Evolutionary conservation across 106 monocot genomes (phyloP), one percentile per base, ranked within the genome.

Genomic region (Dendrobium chrysotoxum): DNA sequence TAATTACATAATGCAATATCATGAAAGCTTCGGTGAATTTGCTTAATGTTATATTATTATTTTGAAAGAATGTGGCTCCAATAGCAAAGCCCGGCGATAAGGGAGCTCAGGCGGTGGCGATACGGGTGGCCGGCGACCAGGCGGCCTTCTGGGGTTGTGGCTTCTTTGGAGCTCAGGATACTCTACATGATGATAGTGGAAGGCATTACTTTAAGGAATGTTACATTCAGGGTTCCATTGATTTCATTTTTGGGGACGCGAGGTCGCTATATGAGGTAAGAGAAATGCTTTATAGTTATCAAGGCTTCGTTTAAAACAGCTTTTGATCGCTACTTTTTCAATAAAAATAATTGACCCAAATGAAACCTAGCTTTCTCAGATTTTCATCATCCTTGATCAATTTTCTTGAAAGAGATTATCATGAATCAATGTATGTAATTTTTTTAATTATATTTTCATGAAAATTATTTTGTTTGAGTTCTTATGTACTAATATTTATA

Each of bases 111-210:
- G 98, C 92, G 4, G 88, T 94, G 65, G 98, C 98, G 9, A 86
- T 99, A 13, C 86, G 92, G 80, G 82, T 99, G 3, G 81, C 79
- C 7, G 89, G 91, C 0, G 98, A 99, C 74, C 89, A 84, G 50
- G 85, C 98, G 0, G 88, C 95, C 35, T 95, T 99, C 78, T 95
- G 95, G 92, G 98, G 98, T 0, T 99, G 98, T 28, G 98, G 98
- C 7, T 99, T 99, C 80, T 99, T 92, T 30, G 92, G 92, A 21
- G 89, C 89, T 0, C 98, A 99, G 70, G 98, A 99, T 44, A 95
- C 98, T 0, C 98, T 99, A 31, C 92, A 95, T 26, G 98, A 99
- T 28, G 95, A 99, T 66, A 79, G 76, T 15, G 95, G 95, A 9
- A 80, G 91, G 80, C 98, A 99, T 80, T 99, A 99, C 79, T 95